Conservation (phyloP, 164 flowering plant species). For the Brasenia schreberi region DNA sequence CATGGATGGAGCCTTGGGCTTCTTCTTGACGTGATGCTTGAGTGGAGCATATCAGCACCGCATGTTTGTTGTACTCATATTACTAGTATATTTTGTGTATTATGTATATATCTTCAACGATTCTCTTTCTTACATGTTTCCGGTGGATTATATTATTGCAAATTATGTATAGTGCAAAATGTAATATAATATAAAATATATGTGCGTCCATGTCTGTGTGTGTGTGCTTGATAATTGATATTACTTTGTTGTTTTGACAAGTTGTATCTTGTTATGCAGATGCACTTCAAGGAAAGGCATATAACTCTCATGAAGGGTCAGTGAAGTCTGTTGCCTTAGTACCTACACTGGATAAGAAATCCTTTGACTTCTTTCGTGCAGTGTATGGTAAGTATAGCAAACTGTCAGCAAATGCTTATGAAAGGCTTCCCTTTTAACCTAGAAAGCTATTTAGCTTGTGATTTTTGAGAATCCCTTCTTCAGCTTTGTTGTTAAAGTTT, state of each 20-base stretch:
- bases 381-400: slow-evolving; percentile 37
- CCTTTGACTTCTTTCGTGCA: slow-evolving; percentile 61
- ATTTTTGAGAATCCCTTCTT: neutral
- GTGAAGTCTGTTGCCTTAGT: slow-evolving; percentile 56
- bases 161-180: neutral
- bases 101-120: neutral
- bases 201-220: neutral
- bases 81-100: too few species aligned
- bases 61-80: too few species aligned
- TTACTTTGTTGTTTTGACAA: slow-evolving; percentile 8
- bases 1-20: too few species aligned
- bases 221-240: slow-evolving; percentile 3
- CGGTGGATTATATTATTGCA: neutral
- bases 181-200: neutral
- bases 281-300: slow-evolving; percentile 16
- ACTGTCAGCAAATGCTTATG: neutral
- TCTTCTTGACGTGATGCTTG: too few species aligned
- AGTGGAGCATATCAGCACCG: too few species aligned
- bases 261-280: slow-evolving; percentile 42
- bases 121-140: neutral
- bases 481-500: neutral
- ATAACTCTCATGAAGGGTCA: slow-evolving; percentile 11
- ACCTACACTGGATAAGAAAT: slow-evolving; percentile 39
- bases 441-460: neutral
- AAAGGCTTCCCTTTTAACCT: neutral